phyloP scores from a whole-genome alignment of 306 rosid species.

The Luffa aegyptiaca region DNA sequence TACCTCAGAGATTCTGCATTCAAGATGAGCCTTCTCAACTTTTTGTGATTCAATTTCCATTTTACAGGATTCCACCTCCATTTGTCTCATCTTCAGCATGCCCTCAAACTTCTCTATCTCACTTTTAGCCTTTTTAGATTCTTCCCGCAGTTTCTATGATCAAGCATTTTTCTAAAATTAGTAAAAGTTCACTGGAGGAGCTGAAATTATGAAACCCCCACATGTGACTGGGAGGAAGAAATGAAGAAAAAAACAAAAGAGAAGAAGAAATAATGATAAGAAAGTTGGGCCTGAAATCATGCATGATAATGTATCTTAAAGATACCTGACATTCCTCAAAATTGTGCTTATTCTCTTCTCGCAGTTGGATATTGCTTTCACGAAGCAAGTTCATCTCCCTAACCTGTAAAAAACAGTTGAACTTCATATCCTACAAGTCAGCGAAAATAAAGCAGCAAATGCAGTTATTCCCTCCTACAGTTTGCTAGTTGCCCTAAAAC shows the following conservation, averaged over 20 bases:
- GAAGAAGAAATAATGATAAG: background rate
- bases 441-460: background rate
- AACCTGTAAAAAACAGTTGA: conserved; percentile 37
- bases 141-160: conserved; percentile 66
- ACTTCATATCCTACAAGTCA: background rate
- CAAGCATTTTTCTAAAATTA: background rate
- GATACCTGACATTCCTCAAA: conserved; percentile 92
- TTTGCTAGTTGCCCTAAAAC: background rate
- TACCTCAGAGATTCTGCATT: conserved; percentile 73
- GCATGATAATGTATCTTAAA: background rate
- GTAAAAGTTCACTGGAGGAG: background rate
- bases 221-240: background rate
- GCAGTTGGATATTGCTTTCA: conserved; percentile 88
- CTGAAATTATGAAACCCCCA: background rate
- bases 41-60: conserved; percentile 51
- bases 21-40: conserved; percentile 42
- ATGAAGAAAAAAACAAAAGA: background rate
- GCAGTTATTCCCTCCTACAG: background rate
- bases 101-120: conserved; percentile 49
- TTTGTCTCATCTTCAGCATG: conserved; percentile 43
- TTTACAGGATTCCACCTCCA: conserved; percentile 47
- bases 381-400: conserved; percentile 92
- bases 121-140: conserved; percentile 45
- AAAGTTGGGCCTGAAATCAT: background rate
- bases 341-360: conserved; percentile 98